A percentile compares a stretch with the other conserved stretches of the same genome.
phyloP scores from a whole-genome alignment of 139 green algal species.

The Chlorella ohadii region DNA sequence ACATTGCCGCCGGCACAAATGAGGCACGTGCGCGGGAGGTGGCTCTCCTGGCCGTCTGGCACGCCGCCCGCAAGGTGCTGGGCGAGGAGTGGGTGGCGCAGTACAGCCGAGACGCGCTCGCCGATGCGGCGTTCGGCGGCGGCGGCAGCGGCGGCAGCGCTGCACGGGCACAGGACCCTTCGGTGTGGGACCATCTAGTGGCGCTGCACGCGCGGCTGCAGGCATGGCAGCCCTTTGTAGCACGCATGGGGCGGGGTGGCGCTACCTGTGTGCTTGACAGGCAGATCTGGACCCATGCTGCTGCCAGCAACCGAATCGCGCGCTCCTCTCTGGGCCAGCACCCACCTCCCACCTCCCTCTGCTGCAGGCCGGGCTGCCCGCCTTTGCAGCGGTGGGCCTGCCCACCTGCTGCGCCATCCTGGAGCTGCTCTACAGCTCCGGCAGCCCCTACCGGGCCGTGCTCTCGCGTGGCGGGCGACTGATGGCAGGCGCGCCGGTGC shows the following conservation, averaged over 20 bases:
- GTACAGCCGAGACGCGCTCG: neutral
- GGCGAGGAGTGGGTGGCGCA: neutral
- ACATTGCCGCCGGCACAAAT: too few species aligned
- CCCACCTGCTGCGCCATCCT: slow-evolving; percentile 1
- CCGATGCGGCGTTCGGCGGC: neutral
- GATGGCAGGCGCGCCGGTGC: neutral
- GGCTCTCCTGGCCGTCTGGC: too few species aligned
- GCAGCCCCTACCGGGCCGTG: neutral
- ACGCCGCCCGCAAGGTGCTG: neutral
- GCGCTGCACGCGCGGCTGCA: neutral
- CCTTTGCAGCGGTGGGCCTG: neutral
- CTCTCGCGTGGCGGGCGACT: neutral
- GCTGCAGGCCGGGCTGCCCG: neutral
- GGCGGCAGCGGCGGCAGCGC: neutral
- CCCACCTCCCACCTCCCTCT: too few species aligned
- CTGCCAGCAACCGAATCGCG: too few species aligned
- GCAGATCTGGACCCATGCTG: too few species aligned
- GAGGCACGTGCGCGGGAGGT: too few species aligned
- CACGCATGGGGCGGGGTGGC: too few species aligned
- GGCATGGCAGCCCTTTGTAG: too few species aligned
- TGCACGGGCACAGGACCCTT: neutral
- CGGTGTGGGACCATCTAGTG: neutral
- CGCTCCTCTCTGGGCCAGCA: neutral
- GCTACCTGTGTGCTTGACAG: too few species aligned
- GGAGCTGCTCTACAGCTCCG: neutral